Evolutionary conservation across 23 red algal genomes (phyloP).

Genomic region (Gracilaria caudata): DNA sequence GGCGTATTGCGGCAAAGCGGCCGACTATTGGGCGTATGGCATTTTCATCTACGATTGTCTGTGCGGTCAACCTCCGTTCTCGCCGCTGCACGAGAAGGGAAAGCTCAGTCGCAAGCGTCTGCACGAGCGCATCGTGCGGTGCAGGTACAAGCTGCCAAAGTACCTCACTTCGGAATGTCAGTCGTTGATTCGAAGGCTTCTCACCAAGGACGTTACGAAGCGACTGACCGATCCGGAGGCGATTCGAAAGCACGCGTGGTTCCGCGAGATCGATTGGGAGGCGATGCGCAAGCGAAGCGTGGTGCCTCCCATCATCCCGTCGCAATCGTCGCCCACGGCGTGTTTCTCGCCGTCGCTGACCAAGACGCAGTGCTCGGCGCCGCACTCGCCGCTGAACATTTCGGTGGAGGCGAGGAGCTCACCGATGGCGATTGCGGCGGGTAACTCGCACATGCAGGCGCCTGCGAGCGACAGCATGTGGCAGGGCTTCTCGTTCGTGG

Average conservation of each 20-base stretch:
- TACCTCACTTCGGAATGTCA: constrained; percentile 85
- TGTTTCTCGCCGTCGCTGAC: constrained; percentile 68
- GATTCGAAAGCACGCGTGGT: constrained; percentile 79
- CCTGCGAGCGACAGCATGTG: constrained; percentile 45
- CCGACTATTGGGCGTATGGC: constrained; percentile 93
- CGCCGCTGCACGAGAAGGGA: constrained; percentile 60
- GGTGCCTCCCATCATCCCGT: constrained; percentile 72
- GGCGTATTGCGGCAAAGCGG: constrained; percentile 69
- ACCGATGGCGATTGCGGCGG: constrained; percentile 19
- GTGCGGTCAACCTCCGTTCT: constrained; percentile 93
- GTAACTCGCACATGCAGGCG: not conserved
- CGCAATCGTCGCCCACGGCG: constrained; percentile 53
- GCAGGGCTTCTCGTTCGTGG: constrained; percentile 82
- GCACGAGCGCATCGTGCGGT: constrained; percentile 87
- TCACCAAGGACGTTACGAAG: constrained; percentile 77
- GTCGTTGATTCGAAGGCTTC: constrained; percentile 73
- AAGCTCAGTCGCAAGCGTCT: constrained; percentile 73
- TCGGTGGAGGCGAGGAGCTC: constrained; percentile 5
- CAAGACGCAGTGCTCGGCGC: constrained; percentile 39
- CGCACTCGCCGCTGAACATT: constrained; percentile 50
- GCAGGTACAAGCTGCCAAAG: constrained; percentile 81
- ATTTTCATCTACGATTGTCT: constrained; percentile 93
- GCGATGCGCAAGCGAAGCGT: constrained; percentile 35
- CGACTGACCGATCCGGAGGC: constrained; percentile 64
- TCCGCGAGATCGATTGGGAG: constrained; percentile 72